Evolutionary conservation across 306 rosid genomes (phyloP).

Genomic region (Malus orientalis): DNA sequence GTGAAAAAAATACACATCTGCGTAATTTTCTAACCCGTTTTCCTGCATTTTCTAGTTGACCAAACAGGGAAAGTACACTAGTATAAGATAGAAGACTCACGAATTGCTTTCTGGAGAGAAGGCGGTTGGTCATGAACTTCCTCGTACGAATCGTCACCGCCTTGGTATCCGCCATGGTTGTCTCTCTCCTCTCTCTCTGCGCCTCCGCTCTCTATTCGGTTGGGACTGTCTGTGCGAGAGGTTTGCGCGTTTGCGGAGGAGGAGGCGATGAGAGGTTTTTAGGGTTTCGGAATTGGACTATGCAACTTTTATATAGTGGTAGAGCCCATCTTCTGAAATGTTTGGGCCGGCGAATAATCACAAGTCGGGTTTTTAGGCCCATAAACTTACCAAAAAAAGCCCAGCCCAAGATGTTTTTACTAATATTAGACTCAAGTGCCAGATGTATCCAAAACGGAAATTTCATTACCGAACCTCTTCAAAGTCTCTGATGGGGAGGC

Average conservation of each 20-base stretch:
- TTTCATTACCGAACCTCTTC: neutral
- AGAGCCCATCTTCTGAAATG: neutral
- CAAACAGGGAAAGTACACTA: neutral
- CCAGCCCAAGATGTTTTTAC: neutral
- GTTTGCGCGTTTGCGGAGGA: neutral
- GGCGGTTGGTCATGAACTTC: slow-evolving; percentile 90
- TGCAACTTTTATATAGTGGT: neutral
- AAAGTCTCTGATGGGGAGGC: slow-evolving; percentile 41
- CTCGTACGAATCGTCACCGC: slow-evolving; percentile 81
- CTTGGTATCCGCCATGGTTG: slow-evolving; percentile 68
- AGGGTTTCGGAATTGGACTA: neutral
- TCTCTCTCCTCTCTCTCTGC: neutral
- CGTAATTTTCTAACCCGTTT: neutral
- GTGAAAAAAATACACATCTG: neutral
- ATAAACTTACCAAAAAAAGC: too few species aligned
- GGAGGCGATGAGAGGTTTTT: neutral
- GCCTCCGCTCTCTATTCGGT: neutral
- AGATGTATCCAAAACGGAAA: neutral
- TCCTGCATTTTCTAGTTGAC: neutral
- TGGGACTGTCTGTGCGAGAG: neutral
- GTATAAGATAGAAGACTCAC: slow-evolving; percentile 32
- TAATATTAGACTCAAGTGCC: too few species aligned
- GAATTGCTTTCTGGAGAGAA: slow-evolving; percentile 83
- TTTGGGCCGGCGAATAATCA: neutral
- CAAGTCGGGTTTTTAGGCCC: too few species aligned